These are phyloP conservation scores for Boeremia exigua DNA, from an alignment of 2,329 filamentous ascomycete genomes.

Conservation along the genomic window DNA sequence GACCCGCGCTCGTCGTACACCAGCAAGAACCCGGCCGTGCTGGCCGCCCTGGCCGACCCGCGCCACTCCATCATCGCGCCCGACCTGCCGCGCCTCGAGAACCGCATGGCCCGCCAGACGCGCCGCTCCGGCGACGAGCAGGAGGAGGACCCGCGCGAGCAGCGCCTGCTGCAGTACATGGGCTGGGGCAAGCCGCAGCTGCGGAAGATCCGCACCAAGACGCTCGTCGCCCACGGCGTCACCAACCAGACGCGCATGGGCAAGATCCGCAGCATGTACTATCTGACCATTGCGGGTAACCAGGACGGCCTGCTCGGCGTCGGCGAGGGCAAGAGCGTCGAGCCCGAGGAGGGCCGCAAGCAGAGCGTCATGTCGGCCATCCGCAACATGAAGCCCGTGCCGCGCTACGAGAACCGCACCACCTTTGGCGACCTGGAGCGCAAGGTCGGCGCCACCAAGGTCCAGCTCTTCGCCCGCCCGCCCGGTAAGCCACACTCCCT, in stretches of 20 bases:
- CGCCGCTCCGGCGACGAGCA: slow-evolving; percentile 43
- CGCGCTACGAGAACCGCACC: slow-evolving; percentile 88
- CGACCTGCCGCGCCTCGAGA: slow-evolving; percentile 56
- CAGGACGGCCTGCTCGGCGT: slow-evolving; percentile 83
- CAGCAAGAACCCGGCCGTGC: slow-evolving; percentile 57
- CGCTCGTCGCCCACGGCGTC: slow-evolving; percentile 75
- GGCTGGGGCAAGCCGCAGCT: slow-evolving; percentile 60
- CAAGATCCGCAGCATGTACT: slow-evolving; percentile 81
- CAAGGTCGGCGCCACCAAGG: slow-evolving; percentile 87
- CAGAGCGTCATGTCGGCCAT: slow-evolving; percentile 85
- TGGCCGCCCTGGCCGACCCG: slow-evolving; percentile 57
- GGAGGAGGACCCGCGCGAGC: slow-evolving; percentile 54
- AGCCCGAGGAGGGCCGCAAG: slow-evolving; percentile 68
- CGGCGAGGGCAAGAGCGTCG: slow-evolving; percentile 86
- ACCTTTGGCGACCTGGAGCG: slow-evolving; percentile 83
- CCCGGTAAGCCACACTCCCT: slow-evolving; percentile 69
- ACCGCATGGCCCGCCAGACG: slow-evolving; percentile 45
- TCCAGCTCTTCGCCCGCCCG: slow-evolving; percentile 80
- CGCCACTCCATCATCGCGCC: slow-evolving; percentile 54
- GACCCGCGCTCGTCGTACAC: slow-evolving; percentile 56
- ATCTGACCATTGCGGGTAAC: slow-evolving; percentile 85
- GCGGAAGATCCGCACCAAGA: slow-evolving; percentile 67
- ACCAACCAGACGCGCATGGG: slow-evolving; percentile 95
- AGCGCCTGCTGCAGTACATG: slow-evolving; percentile 63
- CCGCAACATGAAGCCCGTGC: slow-evolving; percentile 90